Base-by-base conservation (phyloP, 352 stramenopile species). In the Plasmopara halstedii region DNA sequence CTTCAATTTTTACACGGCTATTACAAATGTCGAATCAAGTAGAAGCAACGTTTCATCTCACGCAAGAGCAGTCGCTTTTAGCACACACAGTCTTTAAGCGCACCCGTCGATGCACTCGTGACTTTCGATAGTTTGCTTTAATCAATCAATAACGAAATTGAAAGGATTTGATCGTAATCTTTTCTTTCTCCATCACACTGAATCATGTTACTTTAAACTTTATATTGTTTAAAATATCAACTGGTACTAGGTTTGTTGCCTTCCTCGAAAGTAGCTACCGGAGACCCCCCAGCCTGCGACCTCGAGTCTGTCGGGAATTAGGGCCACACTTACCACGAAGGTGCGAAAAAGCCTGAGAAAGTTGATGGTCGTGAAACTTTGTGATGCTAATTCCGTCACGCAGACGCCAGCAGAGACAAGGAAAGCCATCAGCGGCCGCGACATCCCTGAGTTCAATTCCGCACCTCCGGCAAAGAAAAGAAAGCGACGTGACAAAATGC, bases 31-130 rank as follows among this genome's bases (percentile, higher is more conserved):
- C 56, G 8, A 51, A 56, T 33, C 58, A 68, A 29, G 66, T 62
- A 3, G 70, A 82, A 22, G 57, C 49, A n/a, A 82, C 70, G 9
- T 63, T 69, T 29, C 41, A 61, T 27, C 38, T 76, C 46, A 63
- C 70, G 6, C 50, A 29, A 49, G 64, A 72, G 29, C 66, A 82
- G 33, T 62, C 64, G 4, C 42, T 51, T 27, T 37, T 66, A 9
- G 70, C 64, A 1, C 27, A 67, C 27, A 54, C 52, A 9, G 36
- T 70, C 18, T 65, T 63, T n/a, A 49, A 56, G 11, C 48, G 54
- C 19, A 66, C 55, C 18, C 56, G 56, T 17, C 32, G 45, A 37
- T 21, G 18, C 21, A 37, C 32, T n/a, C 50, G 48, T 29, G 5
- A 22, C 37, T 17, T 51, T 41, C 4, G 41, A 52, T 22, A 35